Evolutionary conservation across 371 early-diverging fungal genomes (phyloP).

Genomic region (Mortierella sp.): DNA sequence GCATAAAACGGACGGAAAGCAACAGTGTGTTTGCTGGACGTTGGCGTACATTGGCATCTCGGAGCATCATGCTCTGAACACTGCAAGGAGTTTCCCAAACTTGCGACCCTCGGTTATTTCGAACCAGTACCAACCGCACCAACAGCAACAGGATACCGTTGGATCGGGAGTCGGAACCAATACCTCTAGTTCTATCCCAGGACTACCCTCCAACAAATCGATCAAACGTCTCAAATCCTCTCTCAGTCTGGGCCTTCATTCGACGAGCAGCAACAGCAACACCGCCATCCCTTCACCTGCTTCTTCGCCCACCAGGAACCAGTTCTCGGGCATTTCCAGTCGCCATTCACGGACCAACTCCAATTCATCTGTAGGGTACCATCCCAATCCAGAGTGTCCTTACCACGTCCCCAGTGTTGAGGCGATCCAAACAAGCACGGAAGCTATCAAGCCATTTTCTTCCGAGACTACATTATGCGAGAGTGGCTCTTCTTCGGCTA

Average conservation of each 20-base stretch:
- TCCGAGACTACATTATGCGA: constrained; percentile 4
- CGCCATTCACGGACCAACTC: constrained; percentile 53
- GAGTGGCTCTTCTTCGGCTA: not conserved
- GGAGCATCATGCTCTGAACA: constrained; percentile 30
- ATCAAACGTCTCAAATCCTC: constrained; percentile 53
- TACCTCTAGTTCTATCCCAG: not conserved
- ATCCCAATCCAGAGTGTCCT: constrained; percentile 51
- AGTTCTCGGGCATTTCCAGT: constrained; percentile 31
- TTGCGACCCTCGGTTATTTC: constrained; percentile 34
- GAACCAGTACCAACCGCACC: constrained; percentile 9
- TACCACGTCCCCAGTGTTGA: constrained; percentile 29
- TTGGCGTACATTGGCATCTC: constrained; percentile 43
- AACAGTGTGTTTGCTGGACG: constrained; percentile 47
- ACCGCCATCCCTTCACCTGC: constrained; percentile 18
- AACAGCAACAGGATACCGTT: not conserved
- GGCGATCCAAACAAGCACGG: not conserved
- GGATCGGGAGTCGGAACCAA: not conserved
- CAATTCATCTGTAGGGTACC: constrained; percentile 41
- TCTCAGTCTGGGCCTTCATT: constrained; percentile 21
- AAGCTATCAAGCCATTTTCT: not conserved
- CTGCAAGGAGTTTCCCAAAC: constrained; percentile 33
- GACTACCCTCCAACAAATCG: constrained; percentile 29
- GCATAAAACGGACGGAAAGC: constrained; percentile 16
- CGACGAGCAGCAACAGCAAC: not conserved
- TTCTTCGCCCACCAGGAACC: constrained; percentile 39